These are phyloP conservation scores for Eucalyptus grandis DNA, from an alignment of 345 rosid genomes.

Conservation along the genomic window DNA sequence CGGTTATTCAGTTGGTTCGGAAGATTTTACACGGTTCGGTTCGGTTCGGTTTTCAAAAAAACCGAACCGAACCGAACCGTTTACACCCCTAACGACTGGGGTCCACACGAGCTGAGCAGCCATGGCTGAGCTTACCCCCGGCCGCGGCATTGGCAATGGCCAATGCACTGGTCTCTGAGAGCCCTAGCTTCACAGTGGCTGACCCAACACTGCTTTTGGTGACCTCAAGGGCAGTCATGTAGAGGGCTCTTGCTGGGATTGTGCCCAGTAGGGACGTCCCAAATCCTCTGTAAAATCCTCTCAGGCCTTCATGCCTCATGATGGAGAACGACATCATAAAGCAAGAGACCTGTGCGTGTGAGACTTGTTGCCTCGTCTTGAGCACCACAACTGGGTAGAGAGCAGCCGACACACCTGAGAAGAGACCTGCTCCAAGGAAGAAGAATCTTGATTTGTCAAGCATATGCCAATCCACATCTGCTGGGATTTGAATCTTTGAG, in stretches of 20 bases:
- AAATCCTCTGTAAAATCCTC: constrained; percentile 77
- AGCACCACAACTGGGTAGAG: constrained; percentile 80
- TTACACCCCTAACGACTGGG: too few relatives aligned
- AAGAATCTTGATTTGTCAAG: constrained; percentile 92
- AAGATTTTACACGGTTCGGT: too few relatives aligned
- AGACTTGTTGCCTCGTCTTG: constrained; percentile 87
- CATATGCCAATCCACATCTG: constrained; percentile 95
- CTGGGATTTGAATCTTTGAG: constrained; percentile 70
- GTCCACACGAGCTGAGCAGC: constrained; percentile 95
- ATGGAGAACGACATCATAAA: constrained; percentile 48
- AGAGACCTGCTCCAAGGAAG: constrained; percentile 73
- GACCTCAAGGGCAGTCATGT: constrained; percentile 83
- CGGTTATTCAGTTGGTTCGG: too few relatives aligned
- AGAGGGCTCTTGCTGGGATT: constrained; percentile 85
- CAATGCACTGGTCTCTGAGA: constrained; percentile 49
- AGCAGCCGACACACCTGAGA: constrained; percentile 87
- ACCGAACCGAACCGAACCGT: too few relatives aligned
- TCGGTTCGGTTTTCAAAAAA: too few relatives aligned
- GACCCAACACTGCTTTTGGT: constrained; percentile 74
- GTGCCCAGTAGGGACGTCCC: constrained; percentile 92
- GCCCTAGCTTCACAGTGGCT: constrained; percentile 63
- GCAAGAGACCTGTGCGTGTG: constrained; percentile 36
- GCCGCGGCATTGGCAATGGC: constrained; percentile 75
- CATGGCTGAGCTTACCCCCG: constrained; percentile 79
- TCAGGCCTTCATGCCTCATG: constrained; percentile 55